phyloP scores from a whole-genome alignment of 202 grass and related monocot genomes.

The Tripidium arundinaceum region DNA sequence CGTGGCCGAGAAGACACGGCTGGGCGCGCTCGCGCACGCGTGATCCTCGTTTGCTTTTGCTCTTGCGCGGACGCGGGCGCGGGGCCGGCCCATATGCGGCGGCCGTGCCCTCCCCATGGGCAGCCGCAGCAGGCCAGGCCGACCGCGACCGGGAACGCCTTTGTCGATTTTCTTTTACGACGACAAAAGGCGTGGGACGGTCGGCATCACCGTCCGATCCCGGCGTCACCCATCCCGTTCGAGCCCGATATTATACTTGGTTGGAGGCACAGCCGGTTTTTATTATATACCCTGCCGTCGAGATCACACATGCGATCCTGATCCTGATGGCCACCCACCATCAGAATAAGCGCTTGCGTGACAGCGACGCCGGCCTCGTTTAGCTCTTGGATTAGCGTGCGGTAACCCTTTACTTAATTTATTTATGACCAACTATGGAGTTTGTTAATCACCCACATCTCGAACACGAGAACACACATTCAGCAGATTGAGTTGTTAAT shows the following conservation, averaged over 20 bases:
- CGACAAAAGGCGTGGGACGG: neutral
- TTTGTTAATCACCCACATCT: neutral
- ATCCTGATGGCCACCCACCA: neutral
- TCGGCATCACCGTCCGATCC: neutral
- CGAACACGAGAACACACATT: neutral
- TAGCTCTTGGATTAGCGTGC: neutral
- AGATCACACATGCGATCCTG: neutral
- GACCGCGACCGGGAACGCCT: too few species aligned
- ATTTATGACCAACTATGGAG: too few species aligned
- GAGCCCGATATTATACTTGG: neutral
- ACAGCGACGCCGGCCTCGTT: neutral
- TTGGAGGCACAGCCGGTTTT: neutral
- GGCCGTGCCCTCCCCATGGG: too few species aligned
- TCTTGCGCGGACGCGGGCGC: neutral
- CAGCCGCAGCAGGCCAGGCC: too few species aligned
- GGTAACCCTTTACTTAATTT: too few species aligned
- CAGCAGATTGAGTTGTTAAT: neutral
- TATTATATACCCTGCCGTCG: neutral
- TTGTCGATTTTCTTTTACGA: too few species aligned
- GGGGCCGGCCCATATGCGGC: too few species aligned
- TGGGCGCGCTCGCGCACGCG: neutral
- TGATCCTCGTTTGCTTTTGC: neutral
- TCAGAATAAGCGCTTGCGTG: neutral
- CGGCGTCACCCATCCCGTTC: neutral
- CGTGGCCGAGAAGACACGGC: neutral